Conservation (phyloP, 106 monocot species). For the Acanthochlamys bracteata region DNA sequence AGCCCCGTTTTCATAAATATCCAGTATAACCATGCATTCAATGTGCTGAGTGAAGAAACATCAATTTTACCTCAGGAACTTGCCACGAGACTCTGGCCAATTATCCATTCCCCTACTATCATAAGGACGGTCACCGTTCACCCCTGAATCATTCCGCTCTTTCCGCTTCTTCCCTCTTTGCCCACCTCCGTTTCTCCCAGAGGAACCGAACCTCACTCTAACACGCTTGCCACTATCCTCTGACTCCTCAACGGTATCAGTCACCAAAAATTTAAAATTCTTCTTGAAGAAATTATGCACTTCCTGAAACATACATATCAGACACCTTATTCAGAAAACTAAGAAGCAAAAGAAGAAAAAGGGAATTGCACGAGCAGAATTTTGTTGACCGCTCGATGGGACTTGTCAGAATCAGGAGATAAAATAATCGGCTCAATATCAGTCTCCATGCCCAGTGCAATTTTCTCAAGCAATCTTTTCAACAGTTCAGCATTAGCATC, state of each 20-base stretch:
- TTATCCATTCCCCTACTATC: slow-evolving; percentile 84
- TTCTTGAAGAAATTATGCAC: slow-evolving; percentile 98
- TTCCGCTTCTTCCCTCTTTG: slow-evolving; percentile 66
- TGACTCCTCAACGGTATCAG: slow-evolving; percentile 72
- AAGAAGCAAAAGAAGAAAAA: neutral
- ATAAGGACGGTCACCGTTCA: slow-evolving; percentile 40
- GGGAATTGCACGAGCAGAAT: neutral
- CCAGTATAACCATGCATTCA: too few relatives aligned
- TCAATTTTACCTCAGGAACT: slow-evolving; percentile 56
- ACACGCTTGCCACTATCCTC: slow-evolving; percentile 45
- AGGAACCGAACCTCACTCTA: slow-evolving; percentile 56
- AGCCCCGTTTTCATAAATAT: too few relatives aligned
- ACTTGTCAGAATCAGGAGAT: slow-evolving; percentile 71
- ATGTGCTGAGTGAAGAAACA: neutral
- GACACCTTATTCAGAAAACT: neutral
- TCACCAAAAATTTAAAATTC: slow-evolving; percentile 74
- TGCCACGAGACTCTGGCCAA: slow-evolving; percentile 71
- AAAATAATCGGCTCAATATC: slow-evolving; percentile 48
- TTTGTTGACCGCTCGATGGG: slow-evolving; percentile 70
- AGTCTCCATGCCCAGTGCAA: slow-evolving; percentile 13
- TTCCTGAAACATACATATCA: slow-evolving; percentile 34
- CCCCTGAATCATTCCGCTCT: slow-evolving; percentile 21
- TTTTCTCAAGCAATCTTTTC: slow-evolving; percentile 34
- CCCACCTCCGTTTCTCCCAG: slow-evolving; percentile 18
- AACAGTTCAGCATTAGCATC: slow-evolving; percentile 56